Base-by-base conservation (phyloP, 768 basidiomycete species). In the Hortiboletus campestris region DNA sequence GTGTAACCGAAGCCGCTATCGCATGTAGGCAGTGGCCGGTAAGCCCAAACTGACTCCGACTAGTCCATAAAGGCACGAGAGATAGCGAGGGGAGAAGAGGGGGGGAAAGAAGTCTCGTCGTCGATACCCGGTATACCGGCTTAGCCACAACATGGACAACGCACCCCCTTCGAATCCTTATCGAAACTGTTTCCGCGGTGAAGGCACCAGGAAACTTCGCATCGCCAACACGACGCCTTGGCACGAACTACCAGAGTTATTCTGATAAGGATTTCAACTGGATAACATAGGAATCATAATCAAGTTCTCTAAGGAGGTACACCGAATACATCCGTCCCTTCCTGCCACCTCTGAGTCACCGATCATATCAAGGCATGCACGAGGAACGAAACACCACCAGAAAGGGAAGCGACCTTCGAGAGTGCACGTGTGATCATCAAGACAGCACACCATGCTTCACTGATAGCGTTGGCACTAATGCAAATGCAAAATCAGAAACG, bases 401-500 rank as follows among this genome's bases (percentile, higher is more conserved):
- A 58, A 56, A 41, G 55, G 67, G 35, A 65, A 63, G 34, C 6
- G n/a, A 39, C 41, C 58, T 47, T 50, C 55, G 45, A 51, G 52
- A 58, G 32, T 35, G 38, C 56, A 62, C 61, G 59, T 62, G 62
- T 19, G 53, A 67, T 64, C 62, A 62, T 62, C 58, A 34, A 58
- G 66, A 69, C 62, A 56, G 34, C 56, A 52, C 52, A 28, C 45
- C 51, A 14, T 44, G 46, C 53, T 54, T 49, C 56, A 25, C 57
- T 62, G 63, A 65, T 69, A 55, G 53, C 57, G 45, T 67, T 62
- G 55, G 40, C n/a, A 19, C 67, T 69, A 41, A 22, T 46, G n/a
- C 22, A 68, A 58, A 64, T 55, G 49, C 53, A 57, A 54, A 46
- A 67, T 67, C 66, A 67, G 65, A 59, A 12, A 10, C 8, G 46